Evolutionary conservation across 2,329 filamentous ascomycete species (phyloP).

Genomic region (Lizonia empirigonia): DNA sequence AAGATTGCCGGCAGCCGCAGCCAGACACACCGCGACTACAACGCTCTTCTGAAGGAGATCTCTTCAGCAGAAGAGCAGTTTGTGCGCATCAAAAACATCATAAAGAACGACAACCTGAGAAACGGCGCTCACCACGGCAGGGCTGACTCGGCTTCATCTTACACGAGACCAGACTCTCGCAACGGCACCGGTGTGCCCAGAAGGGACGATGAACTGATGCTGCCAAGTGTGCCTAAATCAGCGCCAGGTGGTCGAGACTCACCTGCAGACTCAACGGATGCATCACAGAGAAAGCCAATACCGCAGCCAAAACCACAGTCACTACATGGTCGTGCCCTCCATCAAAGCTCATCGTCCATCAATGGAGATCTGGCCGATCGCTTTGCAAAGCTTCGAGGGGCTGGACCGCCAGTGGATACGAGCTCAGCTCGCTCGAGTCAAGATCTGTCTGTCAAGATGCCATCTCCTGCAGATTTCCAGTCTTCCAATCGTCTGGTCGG

Average conservation of each 20-base stretch:
- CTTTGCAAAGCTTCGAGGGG: conserved; percentile 45
- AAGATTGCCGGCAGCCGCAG: conserved; percentile 63
- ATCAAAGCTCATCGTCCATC: conserved; percentile 37
- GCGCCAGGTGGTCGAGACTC: conserved; percentile 27
- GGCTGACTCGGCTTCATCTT: conserved; percentile 20
- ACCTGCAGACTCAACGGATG: conserved; percentile 26
- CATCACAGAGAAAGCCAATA: conserved; percentile 40
- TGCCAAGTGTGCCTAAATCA: conserved; percentile 39
- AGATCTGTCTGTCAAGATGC: conserved; percentile 49
- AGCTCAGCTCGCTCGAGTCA: conserved; percentile 26
- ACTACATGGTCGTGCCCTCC: conserved; percentile 66
- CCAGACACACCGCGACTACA: conserved; percentile 57
- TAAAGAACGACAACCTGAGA: conserved; percentile 58
- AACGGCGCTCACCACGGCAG: conserved; percentile 58
- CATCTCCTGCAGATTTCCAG: conserved; percentile 49
- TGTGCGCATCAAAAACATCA: conserved; percentile 56
- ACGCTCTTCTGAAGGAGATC: conserved; percentile 36
- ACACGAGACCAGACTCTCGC: conserved; percentile 22
- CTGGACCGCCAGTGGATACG: conserved; percentile 30
- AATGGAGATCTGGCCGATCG: conserved; percentile 46
- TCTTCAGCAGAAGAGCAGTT: conserved; percentile 51
- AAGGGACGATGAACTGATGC: conserved; percentile 44
- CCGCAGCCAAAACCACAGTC: conserved; percentile 71
- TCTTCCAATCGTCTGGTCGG: conserved; percentile 48
- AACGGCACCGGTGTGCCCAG: conserved; percentile 20